Evolutionary conservation across 768 basidiomycete genomes (phyloP).

Genomic region (Gloeophyllum trabeum): DNA sequence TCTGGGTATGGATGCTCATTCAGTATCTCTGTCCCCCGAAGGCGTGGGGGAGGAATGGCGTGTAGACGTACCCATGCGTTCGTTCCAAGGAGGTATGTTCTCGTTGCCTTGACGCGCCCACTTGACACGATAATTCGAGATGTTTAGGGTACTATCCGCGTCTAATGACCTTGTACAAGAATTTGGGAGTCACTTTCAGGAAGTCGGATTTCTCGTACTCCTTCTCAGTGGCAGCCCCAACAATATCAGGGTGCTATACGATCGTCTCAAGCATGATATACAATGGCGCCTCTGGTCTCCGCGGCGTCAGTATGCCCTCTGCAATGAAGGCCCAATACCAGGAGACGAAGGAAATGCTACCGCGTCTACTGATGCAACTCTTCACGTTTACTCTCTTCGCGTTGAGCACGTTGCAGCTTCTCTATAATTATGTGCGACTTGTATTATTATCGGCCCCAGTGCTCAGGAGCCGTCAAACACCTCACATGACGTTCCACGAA

Average conservation of each 20-base stretch:
- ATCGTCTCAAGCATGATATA: slow-evolving; percentile 49
- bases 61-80: slow-evolving; percentile 74
- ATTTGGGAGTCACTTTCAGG: slow-evolving; percentile 46
- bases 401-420: slow-evolving; percentile 28
- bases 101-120: neutral
- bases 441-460: slow-evolving; percentile 31
- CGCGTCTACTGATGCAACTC: neutral
- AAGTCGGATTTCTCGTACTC: slow-evolving; percentile 58
- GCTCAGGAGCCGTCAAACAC: slow-evolving; percentile 15
- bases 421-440: slow-evolving; percentile 35
- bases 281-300: slow-evolving; percentile 46
- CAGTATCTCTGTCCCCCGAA: slow-evolving; percentile 31
- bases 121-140: neutral
- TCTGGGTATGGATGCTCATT: slow-evolving; percentile 63
- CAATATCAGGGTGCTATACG: slow-evolving; percentile 8
- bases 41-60: slow-evolving; percentile 31
- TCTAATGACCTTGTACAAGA: slow-evolving; percentile 55
- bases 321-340: slow-evolving; percentile 7
- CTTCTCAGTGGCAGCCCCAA: slow-evolving; percentile 35
- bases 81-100: slow-evolving; percentile 65
- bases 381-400: slow-evolving; percentile 25
- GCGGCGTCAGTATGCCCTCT: slow-evolving; percentile 42
- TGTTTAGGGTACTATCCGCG: slow-evolving; percentile 58
- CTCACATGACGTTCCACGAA: slow-evolving; percentile 30
- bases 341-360: neutral